Conservation (phyloP, 345 rosid species). For the Barbarea vulgaris region DNA sequence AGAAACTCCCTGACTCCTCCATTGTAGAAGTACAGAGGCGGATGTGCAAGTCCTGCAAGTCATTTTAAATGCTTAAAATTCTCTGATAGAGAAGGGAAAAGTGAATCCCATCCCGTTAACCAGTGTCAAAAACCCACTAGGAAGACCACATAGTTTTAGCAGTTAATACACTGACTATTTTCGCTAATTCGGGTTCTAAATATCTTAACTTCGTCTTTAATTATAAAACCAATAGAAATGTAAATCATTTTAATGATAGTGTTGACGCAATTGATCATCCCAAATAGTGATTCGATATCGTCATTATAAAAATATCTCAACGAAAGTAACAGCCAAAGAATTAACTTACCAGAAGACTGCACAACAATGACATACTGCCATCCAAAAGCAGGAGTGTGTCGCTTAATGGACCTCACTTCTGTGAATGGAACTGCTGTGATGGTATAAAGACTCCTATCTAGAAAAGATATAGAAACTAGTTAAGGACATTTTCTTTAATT, state of each 20-base stretch:
- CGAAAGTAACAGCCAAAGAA: neutral
- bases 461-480: slow-evolving; percentile 33
- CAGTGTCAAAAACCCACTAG: slow-evolving; percentile 14
- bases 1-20: slow-evolving; percentile 94
- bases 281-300: neutral
- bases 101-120: neutral
- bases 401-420: slow-evolving; percentile 79
- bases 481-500: slow-evolving; percentile 2
- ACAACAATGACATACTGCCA: slow-evolving; percentile 96
- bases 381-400: slow-evolving; percentile 91
- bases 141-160: neutral
- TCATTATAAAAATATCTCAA: neutral
- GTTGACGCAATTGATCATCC: neutral
- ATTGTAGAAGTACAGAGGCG: slow-evolving; percentile 91
- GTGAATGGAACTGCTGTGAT: slow-evolving; percentile 75
- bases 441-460: slow-evolving; percentile 88
- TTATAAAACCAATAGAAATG: neutral
- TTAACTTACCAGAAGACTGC: slow-evolving; percentile 74
- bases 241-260: neutral
- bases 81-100: neutral
- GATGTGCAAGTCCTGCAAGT: slow-evolving; percentile 80
- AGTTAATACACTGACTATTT: neutral
- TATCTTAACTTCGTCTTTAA: neutral
- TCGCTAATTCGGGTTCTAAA: neutral
- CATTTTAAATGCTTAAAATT: slow-evolving; percentile 1